Conservation (phyloP, 2,329 filamentous ascomycete genomes). For the Arthrobotrys sphaeroides region DNA sequence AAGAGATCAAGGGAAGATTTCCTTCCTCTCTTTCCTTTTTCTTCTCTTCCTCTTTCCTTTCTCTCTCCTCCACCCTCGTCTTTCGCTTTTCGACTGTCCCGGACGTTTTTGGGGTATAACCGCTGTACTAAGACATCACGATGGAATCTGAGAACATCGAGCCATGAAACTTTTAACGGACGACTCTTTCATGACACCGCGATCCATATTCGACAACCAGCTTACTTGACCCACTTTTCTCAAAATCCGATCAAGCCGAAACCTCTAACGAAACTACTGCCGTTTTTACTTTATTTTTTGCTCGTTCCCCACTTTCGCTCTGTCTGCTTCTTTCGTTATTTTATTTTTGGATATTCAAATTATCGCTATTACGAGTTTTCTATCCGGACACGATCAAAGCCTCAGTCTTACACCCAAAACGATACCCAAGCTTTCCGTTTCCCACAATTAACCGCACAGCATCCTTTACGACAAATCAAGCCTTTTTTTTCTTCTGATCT, state of each 20-base stretch:
- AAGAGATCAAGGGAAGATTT: conserved; percentile 10
- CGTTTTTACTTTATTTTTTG: background rate
- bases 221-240: conserved; percentile 27
- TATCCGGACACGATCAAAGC: background rate
- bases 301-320: conserved; percentile 2
- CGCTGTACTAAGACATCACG: background rate
- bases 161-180: conserved; percentile 40
- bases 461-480: conserved; percentile 11
- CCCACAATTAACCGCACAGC: background rate
- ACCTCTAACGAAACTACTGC: conserved; percentile 12
- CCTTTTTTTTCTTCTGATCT: background rate
- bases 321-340: background rate
- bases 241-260: conserved; percentile 21
- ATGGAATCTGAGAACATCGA: conserved; percentile 29
- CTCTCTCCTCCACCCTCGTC: conserved; percentile 12
- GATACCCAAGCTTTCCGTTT: background rate
- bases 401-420: background rate
- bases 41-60: conserved; percentile 1
- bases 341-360: conserved; percentile 18
- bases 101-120: background rate
- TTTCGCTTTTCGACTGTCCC: conserved; percentile 1
- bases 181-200: conserved; percentile 36
- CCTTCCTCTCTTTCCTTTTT: background rate
- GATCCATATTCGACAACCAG: conserved; percentile 14
- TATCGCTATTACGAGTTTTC: conserved; percentile 15